Conservation (phyloP, 148 eudicot species). For the Amaranthus palmeri region DNA sequence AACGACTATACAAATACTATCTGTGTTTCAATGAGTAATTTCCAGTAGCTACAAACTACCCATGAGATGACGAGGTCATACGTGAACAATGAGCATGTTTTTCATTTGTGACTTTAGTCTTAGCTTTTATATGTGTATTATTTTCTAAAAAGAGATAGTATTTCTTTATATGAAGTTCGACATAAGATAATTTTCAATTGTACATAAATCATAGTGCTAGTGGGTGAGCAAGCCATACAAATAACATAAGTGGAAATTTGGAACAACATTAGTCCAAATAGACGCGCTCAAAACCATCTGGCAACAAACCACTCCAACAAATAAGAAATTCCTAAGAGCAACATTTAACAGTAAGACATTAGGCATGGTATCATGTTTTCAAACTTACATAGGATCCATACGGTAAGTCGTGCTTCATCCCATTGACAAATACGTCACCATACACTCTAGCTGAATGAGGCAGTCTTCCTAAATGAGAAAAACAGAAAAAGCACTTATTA, state of each 20-base stretch:
- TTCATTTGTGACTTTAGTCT: not conserved
- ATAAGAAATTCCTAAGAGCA: not conserved
- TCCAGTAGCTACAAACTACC: not conserved
- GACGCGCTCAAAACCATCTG: not conserved
- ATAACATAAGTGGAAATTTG: not conserved
- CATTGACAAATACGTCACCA: constrained; percentile 87
- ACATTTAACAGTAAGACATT: not conserved
- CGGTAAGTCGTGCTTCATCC: constrained; percentile 62
- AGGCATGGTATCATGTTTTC: not conserved
- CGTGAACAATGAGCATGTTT: no score
- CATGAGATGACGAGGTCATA: not conserved
- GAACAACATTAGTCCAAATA: not conserved
- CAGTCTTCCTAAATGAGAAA: constrained; percentile 60
- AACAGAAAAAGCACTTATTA: constrained; percentile 15
- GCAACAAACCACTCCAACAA: not conserved
- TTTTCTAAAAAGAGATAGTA: not conserved
- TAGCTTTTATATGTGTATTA: not conserved
- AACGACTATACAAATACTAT: not conserved
- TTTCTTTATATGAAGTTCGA: not conserved
- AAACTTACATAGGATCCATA: constrained; percentile 91
- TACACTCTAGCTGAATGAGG: constrained; percentile 70
- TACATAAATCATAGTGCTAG: not conserved
- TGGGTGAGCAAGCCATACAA: not conserved
- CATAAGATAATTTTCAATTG: not conserved
- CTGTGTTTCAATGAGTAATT: not conserved